Base-by-base conservation (phyloP, 1,284 basidiomycete species). In the Leccinum griseonigrum region DNA sequence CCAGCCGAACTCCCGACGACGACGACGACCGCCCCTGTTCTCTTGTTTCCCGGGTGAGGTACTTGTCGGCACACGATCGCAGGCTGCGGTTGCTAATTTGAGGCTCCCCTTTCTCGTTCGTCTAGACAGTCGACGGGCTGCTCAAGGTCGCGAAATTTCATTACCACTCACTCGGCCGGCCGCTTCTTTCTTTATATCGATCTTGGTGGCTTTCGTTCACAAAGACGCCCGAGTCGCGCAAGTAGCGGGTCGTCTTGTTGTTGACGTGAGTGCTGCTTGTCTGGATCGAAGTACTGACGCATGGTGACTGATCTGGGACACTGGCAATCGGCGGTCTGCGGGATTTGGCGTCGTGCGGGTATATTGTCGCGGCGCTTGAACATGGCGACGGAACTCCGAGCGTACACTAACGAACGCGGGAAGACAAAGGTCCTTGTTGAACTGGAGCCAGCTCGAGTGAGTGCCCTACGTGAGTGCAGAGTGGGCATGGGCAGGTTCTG, bases 301-400 rank as follows among this genome's bases (percentile, higher is more conserved):
- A 11, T 11, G 32, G 32, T 32, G 32, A 32, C 22, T 22, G 22
- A 22, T 22, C n/a, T n/a, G n/a, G n/a, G n/a, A n/a, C n/a, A n/a
- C 22, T 11, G 26, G 16, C 34, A 71, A 66, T 62, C 60, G 18
- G 70, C 77, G 2, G 68, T 78, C 53, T 80, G 78, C 60, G 78
- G 5, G 75, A 78, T 63, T 68, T 80, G 61, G 77, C 77, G 1
- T 75, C 74, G 4, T 68, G 76, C 28, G 78, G 79, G n/a, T 79
- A 76, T 59, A 64, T 81, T 59, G 80, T 82, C 2, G 77, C 74
- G 11, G 79, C 77, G 2, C 74, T 83, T n/a, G 82, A 82, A 63
- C 81, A 81, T 60, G 72, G 78, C 13, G 80, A 83, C 56, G 80
- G 81, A 2, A 79, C 79, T 29, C 76, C 80, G 6, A 75, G 74